Evolutionary conservation across 2,329 filamentous ascomycete species (phyloP).

Genomic region (Whalleya microplaca): DNA sequence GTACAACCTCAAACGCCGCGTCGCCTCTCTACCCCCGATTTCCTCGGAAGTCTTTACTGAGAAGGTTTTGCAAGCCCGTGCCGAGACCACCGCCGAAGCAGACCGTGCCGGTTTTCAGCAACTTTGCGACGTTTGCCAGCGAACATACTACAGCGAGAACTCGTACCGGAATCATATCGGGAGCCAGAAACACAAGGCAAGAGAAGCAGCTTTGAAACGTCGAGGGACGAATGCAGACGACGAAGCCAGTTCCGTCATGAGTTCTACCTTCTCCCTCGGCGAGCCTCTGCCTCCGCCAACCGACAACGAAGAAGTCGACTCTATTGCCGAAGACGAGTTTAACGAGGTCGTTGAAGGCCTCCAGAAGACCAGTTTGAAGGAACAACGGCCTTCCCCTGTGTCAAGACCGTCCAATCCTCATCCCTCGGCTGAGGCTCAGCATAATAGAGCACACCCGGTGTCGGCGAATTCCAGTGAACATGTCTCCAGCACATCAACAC

Average conservation of each 20-base stretch:
- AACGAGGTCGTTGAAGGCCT: slow-evolving; percentile 77
- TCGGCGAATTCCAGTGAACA: slow-evolving; percentile 43
- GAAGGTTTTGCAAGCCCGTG: slow-evolving; percentile 91
- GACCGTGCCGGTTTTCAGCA: slow-evolving; percentile 89
- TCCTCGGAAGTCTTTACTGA: slow-evolving; percentile 93
- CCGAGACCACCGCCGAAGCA: slow-evolving; percentile 79
- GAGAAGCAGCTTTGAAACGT: slow-evolving; percentile 55
- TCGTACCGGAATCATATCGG: slow-evolving; percentile 90
- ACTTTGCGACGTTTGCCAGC: slow-evolving; percentile 78
- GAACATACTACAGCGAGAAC: slow-evolving; percentile 96
- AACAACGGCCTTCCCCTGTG: slow-evolving; percentile 49
- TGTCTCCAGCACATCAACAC: slow-evolving; percentile 48
- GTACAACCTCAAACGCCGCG: slow-evolving; percentile 94
- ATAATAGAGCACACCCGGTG: slow-evolving; percentile 51
- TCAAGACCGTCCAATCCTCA: slow-evolving; percentile 59
- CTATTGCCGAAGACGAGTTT: slow-evolving; percentile 75
- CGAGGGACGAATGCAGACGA: slow-evolving; percentile 56
- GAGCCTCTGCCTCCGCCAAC: slow-evolving; percentile 64
- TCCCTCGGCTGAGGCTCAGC: slow-evolving; percentile 43
- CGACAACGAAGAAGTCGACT: slow-evolving; percentile 56
- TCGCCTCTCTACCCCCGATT: slow-evolving; percentile 87
- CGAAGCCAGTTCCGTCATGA: slow-evolving; percentile 75
- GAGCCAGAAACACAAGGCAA: slow-evolving; percentile 85
- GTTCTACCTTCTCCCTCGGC: slow-evolving; percentile 88
- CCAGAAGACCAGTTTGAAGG: slow-evolving; percentile 60